Conservation (phyloP, 768 basidiomycete species). For the Termitomyces sp. region DNA sequence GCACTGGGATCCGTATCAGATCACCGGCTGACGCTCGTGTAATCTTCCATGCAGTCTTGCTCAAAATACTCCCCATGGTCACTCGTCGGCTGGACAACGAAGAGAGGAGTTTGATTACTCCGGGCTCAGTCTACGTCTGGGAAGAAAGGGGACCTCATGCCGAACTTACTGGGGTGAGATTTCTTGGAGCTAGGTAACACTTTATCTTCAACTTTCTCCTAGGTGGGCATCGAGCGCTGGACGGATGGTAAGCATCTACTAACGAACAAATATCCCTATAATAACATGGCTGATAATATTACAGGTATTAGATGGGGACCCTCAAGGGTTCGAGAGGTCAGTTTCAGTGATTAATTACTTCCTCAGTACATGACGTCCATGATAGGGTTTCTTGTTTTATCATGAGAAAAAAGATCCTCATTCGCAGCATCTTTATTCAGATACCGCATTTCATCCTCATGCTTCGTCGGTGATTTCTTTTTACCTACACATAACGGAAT, state of each 20-base stretch:
- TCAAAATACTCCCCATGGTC: slow-evolving; percentile 70
- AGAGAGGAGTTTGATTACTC: slow-evolving; percentile 63
- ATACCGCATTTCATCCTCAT: slow-evolving; percentile 33
- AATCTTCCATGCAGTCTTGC: slow-evolving; percentile 70
- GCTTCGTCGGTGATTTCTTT: slow-evolving; percentile 16
- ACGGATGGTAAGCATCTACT: slow-evolving; percentile 51
- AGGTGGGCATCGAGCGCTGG: slow-evolving; percentile 82
- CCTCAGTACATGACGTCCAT: slow-evolving; percentile 1
- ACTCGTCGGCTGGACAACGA: slow-evolving; percentile 70
- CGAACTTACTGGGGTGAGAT: slow-evolving; percentile 64
- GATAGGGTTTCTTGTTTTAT: slow-evolving; percentile 74
- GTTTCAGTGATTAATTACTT: slow-evolving; percentile 8
- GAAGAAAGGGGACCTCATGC: slow-evolving; percentile 73
- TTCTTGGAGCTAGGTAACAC: not conserved
- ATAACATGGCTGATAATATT: not conserved
- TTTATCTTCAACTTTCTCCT: slow-evolving; percentile 1
- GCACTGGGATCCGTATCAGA: slow-evolving; percentile 43
- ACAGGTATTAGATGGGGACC: slow-evolving; percentile 72
- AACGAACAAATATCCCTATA: not conserved
- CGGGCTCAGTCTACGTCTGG: slow-evolving; percentile 81
- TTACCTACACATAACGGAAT: not conserved
- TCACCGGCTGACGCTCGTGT: slow-evolving; percentile 48
- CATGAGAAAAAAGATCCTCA: slow-evolving; percentile 61
- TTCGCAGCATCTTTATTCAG: slow-evolving; percentile 40
- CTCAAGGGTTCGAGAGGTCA: slow-evolving; percentile 70